phyloP scores from a whole-genome alignment of 805 yeast species.

The Tetrapisispora arboricola region DNA sequence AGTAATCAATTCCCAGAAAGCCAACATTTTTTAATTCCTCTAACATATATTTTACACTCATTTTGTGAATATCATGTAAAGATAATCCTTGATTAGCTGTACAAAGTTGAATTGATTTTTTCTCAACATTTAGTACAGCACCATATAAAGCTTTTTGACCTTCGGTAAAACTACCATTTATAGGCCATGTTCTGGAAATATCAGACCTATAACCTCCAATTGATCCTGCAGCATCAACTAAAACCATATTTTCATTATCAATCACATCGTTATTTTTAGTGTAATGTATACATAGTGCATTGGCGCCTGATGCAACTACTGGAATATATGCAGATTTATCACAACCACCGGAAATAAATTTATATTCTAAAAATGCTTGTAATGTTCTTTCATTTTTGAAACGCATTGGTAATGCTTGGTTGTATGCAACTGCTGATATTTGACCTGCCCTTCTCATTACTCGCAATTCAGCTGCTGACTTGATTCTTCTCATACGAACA shows the following conservation, averaged over 20 bases:
- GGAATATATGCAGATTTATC: conserved; percentile 87
- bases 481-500: conserved; percentile 45
- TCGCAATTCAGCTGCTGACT: conserved; percentile 64
- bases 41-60: conserved; percentile 49
- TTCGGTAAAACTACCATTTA: conserved; percentile 56
- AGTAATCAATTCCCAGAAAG: conserved; percentile 39
- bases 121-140: conserved; percentile 78
- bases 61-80: conserved; percentile 64
- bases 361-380: conserved; percentile 70
- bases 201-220: conserved; percentile 93
- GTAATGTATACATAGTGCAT: conserved; percentile 87
- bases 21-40: conserved; percentile 67
- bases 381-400: conserved; percentile 68
- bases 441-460: conserved; percentile 77
- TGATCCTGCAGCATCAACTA: conserved; percentile 92
- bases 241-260: conserved; percentile 67
- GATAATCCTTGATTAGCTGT: conserved; percentile 42
- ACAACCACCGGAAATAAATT: conserved; percentile 80
- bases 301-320: conserved; percentile 89
- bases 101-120: conserved; percentile 64
- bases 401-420: conserved; percentile 62
- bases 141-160: conserved; percentile 83
- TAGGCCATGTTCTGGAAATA: conserved; percentile 96
- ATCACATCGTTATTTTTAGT: conserved; percentile 83
- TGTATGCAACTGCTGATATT: conserved; percentile 75